Evolutionary conservation across 495 filamentous ascomycete genomes (phyloP).

Genomic region (Talaromyces stipitatus): DNA sequence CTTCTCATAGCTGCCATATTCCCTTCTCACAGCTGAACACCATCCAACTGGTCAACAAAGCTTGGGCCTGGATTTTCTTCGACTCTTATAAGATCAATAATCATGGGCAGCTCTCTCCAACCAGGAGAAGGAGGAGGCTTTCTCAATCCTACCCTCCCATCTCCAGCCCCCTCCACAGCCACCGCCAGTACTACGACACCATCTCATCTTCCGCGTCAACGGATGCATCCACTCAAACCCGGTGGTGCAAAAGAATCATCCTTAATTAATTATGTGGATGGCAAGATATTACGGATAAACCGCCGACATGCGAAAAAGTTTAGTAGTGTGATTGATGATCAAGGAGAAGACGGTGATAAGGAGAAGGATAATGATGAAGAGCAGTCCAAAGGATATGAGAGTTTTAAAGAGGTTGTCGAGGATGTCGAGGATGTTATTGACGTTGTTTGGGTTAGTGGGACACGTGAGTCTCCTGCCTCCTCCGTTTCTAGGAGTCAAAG

Average conservation of each 20-base stretch:
- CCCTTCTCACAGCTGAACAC: too few species aligned
- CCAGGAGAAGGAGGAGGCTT: constrained; percentile 34
- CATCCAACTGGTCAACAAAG: too few species aligned
- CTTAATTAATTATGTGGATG: constrained; percentile 63
- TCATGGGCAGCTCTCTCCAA: neutral
- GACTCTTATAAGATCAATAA: neutral
- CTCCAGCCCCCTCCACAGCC: constrained; percentile 43
- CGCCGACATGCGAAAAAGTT: constrained; percentile 70
- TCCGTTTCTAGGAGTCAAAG: neutral
- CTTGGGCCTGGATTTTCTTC: too few species aligned
- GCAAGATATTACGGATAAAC: constrained; percentile 53
- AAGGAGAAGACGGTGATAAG: constrained; percentile 43
- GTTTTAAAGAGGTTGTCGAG: constrained; percentile 56
- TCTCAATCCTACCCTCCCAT: constrained; percentile 39
- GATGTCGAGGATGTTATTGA: constrained; percentile 67
- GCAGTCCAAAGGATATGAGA: constrained; percentile 57
- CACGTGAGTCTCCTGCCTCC: constrained; percentile 49
- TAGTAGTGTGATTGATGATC: constrained; percentile 35
- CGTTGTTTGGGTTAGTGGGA: constrained; percentile 75
- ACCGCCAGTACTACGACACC: constrained; percentile 23
- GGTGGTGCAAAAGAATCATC: constrained; percentile 71
- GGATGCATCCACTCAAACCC: constrained; percentile 53
- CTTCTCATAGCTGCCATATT: too few species aligned
- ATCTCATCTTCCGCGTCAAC: constrained; percentile 53
- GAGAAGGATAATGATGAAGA: constrained; percentile 19